Conservation (phyloP, 306 rosid genomes). For the Hippophae rhamnoides region DNA sequence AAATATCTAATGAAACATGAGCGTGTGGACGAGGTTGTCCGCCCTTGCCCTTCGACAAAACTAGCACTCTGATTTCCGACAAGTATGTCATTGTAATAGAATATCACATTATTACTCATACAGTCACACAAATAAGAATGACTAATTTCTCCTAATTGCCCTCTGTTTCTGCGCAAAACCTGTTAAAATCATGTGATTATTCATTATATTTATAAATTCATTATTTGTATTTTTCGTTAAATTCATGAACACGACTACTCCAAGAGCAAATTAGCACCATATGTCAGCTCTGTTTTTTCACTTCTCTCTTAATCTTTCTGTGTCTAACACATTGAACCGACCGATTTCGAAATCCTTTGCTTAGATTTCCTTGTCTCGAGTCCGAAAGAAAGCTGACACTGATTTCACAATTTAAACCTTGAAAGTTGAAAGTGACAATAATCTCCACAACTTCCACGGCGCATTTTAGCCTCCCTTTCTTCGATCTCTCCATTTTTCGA, state of each 20-base stretch:
- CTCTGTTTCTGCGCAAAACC: neutral
- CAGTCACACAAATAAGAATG: too few species aligned
- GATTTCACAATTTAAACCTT: neutral
- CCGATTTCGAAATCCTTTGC: conserved; percentile 15
- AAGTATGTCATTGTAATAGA: too few species aligned
- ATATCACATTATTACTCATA: too few species aligned
- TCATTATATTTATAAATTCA: neutral
- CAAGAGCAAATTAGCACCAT: neutral
- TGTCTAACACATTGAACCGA: neutral
- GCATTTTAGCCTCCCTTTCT: conserved; percentile 14
- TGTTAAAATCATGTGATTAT: neutral
- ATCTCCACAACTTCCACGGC: conserved; percentile 4
- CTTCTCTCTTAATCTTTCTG: neutral
- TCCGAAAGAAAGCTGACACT: neutral
- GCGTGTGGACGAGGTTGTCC: too few species aligned
- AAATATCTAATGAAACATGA: too few species aligned
- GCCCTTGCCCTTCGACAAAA: too few species aligned
- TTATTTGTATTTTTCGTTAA: neutral
- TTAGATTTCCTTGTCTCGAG: conserved; percentile 12
- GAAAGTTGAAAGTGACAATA: neutral
- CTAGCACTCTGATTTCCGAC: too few species aligned
- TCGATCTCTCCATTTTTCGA: neutral
- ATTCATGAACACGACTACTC: neutral
- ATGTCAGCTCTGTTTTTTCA: neutral
- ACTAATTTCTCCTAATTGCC: too few species aligned